Evolutionary conservation across 164 flowering plant species (phyloP).

Genomic region (Chimonanthus praecox): DNA sequence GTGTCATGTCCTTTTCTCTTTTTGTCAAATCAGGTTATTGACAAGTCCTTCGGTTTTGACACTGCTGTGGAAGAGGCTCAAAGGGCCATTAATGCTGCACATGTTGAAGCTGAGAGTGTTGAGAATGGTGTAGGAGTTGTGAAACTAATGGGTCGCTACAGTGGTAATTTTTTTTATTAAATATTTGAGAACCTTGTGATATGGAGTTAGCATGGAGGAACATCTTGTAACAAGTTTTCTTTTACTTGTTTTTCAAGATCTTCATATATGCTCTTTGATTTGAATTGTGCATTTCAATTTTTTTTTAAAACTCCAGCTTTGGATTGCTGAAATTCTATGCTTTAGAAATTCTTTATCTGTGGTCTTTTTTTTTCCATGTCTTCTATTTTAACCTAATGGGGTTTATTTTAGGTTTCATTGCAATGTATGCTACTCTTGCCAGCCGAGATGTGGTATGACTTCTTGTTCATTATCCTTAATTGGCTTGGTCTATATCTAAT

Average conservation of each 20-base stretch:
- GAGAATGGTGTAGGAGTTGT: conserved; percentile 94
- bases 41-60: conserved; percentile 92
- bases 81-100: conserved; percentile 95
- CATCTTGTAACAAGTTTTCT: neutral
- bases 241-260: no score
- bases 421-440: conserved; percentile 97
- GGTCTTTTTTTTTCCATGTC: neutral
- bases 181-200: neutral
- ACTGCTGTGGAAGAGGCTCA: conserved; percentile 99
- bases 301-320: neutral
- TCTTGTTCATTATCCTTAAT: neutral
- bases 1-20: neutral
- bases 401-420: conserved; percentile 72
- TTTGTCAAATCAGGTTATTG: conserved; percentile 59
- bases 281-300: no score
- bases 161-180: conserved; percentile 44
- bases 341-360: neutral
- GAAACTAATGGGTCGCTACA: conserved; percentile 90
- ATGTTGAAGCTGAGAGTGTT: conserved; percentile 81
- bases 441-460: conserved; percentile 70
- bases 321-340: neutral
- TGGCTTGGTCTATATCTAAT: neutral
- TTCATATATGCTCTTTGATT: neutral
- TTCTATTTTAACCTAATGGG: conserved; percentile 4
- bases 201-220: neutral